Base-by-base conservation (phyloP, 768 basidiomycete species). In the Podaxis sp. region DNA sequence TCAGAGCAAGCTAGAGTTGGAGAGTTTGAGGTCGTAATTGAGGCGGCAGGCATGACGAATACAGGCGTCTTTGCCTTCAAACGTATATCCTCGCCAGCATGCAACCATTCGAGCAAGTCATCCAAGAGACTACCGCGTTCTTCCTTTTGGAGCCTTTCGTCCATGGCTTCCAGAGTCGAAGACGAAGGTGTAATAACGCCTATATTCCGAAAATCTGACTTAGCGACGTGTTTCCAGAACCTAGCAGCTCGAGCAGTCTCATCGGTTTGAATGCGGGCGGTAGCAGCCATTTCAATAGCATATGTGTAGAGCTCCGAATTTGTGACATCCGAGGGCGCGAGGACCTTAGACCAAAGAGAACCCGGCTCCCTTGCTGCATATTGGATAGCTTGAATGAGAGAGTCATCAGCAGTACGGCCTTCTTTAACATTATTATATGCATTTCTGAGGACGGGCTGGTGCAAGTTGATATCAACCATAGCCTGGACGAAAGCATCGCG, bases 271-370 rank as follows among this genome's bases (percentile, higher is more conserved):
- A 72, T 74, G 40, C 81, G 74, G 52, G 76, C 68, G 54, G 74
- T 76, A 63, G 82, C 69, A 35, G 79, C 77, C 64, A 80, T 61
- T 50, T 78, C 74, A 54, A 83, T 70, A 6, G 80, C 78, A 16
- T 79, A 77, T 55, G 74, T 70, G 64, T 82, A 82, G 46, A 79
- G 73, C 23, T 77, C 76, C 25, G 73, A 76, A 40, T 77, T 74
- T 27, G 73, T 69, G 10, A 71, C 67, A 54, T 69, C 66, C 55
- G 76, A 60, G 18, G 72, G 67, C 21, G 76, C 71, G 9, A 77
- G 69, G 53, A 82, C 73, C 35, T 65, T 74, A 9, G 79, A 71
- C 76, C 82, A 80, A n/a, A 76, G 70, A 16, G 77, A 72, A 32
- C 64, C 69, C n/a, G 68, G 67, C 32, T 74, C 72, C 6, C 73